Conservation (phyloP, 2,329 filamentous ascomycete genomes). For the Paecilomyces niveus region DNA sequence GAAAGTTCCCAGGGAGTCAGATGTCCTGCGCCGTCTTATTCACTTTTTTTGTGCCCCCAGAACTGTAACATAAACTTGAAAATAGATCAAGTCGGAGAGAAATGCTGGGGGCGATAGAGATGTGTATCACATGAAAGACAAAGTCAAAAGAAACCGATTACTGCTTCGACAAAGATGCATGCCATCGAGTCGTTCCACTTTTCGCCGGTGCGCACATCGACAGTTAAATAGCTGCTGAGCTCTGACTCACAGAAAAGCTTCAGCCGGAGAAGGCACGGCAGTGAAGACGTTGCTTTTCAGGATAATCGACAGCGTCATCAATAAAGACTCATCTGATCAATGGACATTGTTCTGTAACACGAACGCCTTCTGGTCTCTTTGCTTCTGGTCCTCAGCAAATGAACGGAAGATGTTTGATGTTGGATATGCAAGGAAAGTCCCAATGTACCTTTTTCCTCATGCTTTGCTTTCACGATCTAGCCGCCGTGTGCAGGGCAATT, state of each 20-base stretch:
- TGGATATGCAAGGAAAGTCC: not conserved
- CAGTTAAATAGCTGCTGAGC: too few relatives aligned
- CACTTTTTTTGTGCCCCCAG: not conserved
- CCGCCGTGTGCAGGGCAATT: constrained; percentile 24
- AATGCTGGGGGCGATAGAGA: too few relatives aligned
- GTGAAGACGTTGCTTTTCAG: not conserved
- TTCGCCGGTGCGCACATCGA: not conserved
- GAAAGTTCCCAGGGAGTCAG: not conserved
- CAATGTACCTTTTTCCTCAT: not conserved
- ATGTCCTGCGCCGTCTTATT: not conserved
- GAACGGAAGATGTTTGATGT: not conserved
- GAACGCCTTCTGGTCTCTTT: not conserved
- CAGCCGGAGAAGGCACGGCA: not conserved
- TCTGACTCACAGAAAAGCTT: too few relatives aligned
- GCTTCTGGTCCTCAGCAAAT: not conserved
- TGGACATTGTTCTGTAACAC: not conserved
- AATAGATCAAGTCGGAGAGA: not conserved
- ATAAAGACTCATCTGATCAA: not conserved
- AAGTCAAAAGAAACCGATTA: not conserved
- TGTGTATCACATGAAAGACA: not conserved
- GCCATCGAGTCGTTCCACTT: not conserved
- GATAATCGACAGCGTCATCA: not conserved
- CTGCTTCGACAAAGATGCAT: not conserved
- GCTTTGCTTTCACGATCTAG: not conserved
- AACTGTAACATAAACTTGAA: not conserved